These are phyloP conservation scores for Apiospora hydei DNA, from an alignment of 2,329 filamentous ascomycete species.

Conservation along the genomic window DNA sequence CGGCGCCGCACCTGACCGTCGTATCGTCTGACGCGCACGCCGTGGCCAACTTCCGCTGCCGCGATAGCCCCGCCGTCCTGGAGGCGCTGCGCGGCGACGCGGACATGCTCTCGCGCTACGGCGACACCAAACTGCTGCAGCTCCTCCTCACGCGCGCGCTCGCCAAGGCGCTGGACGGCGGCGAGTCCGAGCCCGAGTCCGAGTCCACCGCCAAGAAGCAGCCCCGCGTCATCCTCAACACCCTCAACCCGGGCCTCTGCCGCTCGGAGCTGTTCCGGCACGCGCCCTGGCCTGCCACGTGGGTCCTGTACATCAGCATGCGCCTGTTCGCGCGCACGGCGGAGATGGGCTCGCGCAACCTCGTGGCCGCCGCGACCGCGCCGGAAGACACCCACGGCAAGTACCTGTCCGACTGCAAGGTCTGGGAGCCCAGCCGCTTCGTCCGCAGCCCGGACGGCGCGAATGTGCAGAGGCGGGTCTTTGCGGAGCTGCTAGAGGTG, in stretches of 20 bases:
- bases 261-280: slow-evolving; percentile 48
- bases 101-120: slow-evolving; percentile 44
- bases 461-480: slow-evolving; percentile 46
- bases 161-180: slow-evolving; percentile 33
- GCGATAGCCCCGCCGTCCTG: slow-evolving; percentile 42
- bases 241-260: slow-evolving; percentile 51
- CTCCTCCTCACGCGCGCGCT: slow-evolving; percentile 44
- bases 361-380: slow-evolving; percentile 47
- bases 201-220: slow-evolving; percentile 41
- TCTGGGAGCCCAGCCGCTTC: slow-evolving; percentile 40
- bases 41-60: slow-evolving; percentile 44
- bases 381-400: slow-evolving; percentile 49
- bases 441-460: slow-evolving; percentile 48
- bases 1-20: slow-evolving; percentile 46
- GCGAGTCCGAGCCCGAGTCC: slow-evolving; percentile 28
- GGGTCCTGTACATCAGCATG: slow-evolving; percentile 30
- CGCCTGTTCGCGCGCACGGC: slow-evolving; percentile 44
- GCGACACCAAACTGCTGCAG: slow-evolving; percentile 45
- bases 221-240: slow-evolving; percentile 47
- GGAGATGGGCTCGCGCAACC: slow-evolving; percentile 49
- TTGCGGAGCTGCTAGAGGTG: slow-evolving; percentile 50
- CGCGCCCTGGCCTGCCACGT: slow-evolving; percentile 39
- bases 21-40: slow-evolving; percentile 49
- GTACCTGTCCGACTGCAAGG: slow-evolving; percentile 47
- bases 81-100: slow-evolving; percentile 41